phyloP scores from a whole-genome alignment of 2,329 filamentous ascomycete species.

The Botryosphaeria dothidea region DNA sequence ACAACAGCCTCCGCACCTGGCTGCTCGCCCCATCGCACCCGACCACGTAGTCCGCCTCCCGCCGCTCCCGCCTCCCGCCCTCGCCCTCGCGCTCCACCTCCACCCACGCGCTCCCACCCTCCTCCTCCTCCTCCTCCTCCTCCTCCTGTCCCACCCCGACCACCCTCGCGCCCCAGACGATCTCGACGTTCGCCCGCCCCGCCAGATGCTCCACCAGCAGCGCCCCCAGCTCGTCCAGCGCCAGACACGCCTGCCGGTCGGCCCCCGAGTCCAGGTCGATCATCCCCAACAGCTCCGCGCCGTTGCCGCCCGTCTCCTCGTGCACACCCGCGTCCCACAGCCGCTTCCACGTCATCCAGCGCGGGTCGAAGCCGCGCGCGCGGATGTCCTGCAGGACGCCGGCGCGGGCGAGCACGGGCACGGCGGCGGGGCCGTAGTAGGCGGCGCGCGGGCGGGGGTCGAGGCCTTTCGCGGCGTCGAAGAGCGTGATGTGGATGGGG shows the following conservation, averaged over 20 bases:
- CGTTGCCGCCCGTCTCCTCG: constrained; percentile 28
- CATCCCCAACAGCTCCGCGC: background rate
- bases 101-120: no score
- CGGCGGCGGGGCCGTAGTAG: constrained; percentile 61
- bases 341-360: constrained; percentile 19
- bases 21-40: constrained; percentile 38
- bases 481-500: constrained; percentile 45
- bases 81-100: constrained; percentile 28
- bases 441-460: constrained; percentile 63
- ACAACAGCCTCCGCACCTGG: constrained; percentile 32
- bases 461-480: constrained; percentile 57
- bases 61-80: constrained; percentile 20
- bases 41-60: constrained; percentile 35
- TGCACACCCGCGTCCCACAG: constrained; percentile 21
- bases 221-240: constrained; percentile 32
- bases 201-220: constrained; percentile 32
- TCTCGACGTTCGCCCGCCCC: constrained; percentile 25
- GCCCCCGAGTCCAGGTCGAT: constrained; percentile 29
- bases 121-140: constrained; percentile 27
- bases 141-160: constrained; percentile 34
- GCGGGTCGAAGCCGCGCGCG: constrained; percentile 38
- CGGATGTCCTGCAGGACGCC: constrained; percentile 58
- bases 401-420: constrained; percentile 60
- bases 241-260: constrained; percentile 33
- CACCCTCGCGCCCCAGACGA: constrained; percentile 35